Evolutionary conservation across 768 basidiomycete genomes (phyloP).

Genomic region (Clavulina sp.): DNA sequence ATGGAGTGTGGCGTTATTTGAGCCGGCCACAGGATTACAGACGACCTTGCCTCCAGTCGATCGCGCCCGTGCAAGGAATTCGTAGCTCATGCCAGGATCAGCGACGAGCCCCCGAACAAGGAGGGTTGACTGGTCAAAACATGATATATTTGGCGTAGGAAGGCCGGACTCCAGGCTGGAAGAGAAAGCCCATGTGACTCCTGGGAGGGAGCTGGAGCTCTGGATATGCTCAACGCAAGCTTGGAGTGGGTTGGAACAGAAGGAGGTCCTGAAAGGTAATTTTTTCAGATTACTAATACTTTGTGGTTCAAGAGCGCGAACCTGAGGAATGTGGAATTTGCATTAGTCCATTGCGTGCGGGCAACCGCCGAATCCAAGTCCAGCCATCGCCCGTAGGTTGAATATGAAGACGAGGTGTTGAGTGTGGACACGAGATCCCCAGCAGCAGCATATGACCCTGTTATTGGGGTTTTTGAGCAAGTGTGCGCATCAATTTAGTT

Average conservation of each 20-base stretch:
- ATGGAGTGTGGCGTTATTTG: constrained; percentile 29
- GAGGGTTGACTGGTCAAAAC: constrained; percentile 37
- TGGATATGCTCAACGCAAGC: constrained; percentile 45
- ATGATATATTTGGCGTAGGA: constrained; percentile 35
- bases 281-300: neutral
- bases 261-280: constrained; percentile 26
- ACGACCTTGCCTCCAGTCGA: constrained; percentile 18
- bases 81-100: constrained; percentile 51
- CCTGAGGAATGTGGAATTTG: constrained; percentile 31
- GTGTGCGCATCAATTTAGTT: no score
- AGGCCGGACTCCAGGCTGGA: constrained; percentile 31
- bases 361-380: constrained; percentile 47
- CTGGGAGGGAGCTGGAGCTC: constrained; percentile 11
- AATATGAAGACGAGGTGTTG: constrained; percentile 20
- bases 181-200: constrained; percentile 21
- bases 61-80: constrained; percentile 36
- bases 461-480: constrained; percentile 1
- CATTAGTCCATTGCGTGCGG: constrained; percentile 44
- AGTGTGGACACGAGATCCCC: constrained; percentile 41
- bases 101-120: constrained; percentile 28
- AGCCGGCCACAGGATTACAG: constrained; percentile 22
- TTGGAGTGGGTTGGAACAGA: constrained; percentile 48
- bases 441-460: constrained; percentile 54
- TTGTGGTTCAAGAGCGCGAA: constrained; percentile 13
- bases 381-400: constrained; percentile 44